phyloP scores from a whole-genome alignment of 2,329 filamentous ascomycete genomes.

The Phyllachora maydis region DNA sequence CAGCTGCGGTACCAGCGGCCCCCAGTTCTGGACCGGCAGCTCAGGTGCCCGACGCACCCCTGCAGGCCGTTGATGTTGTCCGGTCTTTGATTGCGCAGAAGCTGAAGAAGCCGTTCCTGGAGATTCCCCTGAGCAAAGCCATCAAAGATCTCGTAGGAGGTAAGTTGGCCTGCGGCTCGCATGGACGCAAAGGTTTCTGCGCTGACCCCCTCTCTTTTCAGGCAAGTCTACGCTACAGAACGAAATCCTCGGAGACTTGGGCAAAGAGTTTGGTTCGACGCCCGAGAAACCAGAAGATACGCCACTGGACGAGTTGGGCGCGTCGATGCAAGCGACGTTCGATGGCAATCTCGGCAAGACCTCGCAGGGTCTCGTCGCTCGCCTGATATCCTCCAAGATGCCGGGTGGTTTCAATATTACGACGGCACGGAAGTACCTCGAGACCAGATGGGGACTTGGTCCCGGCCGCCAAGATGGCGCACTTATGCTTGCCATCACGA shows the following conservation, averaged over 20 bases:
- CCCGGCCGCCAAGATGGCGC: slow-evolving; percentile 80
- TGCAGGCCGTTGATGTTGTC: slow-evolving; percentile 77
- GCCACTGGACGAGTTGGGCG: slow-evolving; percentile 85
- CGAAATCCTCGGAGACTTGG: slow-evolving; percentile 91
- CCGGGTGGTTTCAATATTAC: slow-evolving; percentile 99
- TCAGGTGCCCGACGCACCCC: slow-evolving; percentile 67
- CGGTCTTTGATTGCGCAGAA: slow-evolving; percentile 86
- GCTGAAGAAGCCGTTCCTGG: slow-evolving; percentile 78
- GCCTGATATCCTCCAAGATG: slow-evolving; percentile 97
- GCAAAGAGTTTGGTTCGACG: slow-evolving; percentile 95
- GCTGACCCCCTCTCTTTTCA: slow-evolving; percentile 13
- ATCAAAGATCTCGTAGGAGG: slow-evolving; percentile 98
- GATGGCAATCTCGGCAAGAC: slow-evolving; percentile 97
- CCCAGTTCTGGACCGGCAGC: slow-evolving; percentile 70
- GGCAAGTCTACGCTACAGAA: slow-evolving; percentile 98
- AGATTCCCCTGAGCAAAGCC: slow-evolving; percentile 84
- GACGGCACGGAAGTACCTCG: slow-evolving; percentile 81
- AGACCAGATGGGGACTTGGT: slow-evolving; percentile 79
- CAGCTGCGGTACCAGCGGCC: slow-evolving; percentile 30
- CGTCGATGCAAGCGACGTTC: slow-evolving; percentile 94
- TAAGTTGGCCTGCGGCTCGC: slow-evolving; percentile 22
- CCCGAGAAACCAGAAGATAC: slow-evolving; percentile 98
- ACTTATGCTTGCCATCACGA: slow-evolving; percentile 71
- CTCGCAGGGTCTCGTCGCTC: slow-evolving; percentile 77
- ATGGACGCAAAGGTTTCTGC: background rate